phyloP scores from a whole-genome alignment of 331 rosid species.

The Acacia concinna region DNA sequence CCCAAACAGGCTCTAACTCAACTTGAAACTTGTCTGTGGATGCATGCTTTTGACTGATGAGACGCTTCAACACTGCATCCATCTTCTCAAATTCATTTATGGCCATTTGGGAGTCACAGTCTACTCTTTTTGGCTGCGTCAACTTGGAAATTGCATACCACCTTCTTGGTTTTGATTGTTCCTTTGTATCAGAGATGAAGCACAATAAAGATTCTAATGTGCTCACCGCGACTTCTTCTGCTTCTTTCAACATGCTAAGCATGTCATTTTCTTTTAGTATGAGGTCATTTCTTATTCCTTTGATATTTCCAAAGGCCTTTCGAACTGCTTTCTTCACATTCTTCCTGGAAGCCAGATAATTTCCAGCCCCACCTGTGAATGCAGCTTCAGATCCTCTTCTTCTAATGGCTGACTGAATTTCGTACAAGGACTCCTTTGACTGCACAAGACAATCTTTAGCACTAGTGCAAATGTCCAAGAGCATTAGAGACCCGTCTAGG shows the following conservation, averaged over 20 bases:
- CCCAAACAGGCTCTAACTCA: too few relatives aligned
- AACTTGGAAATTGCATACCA: too few relatives aligned
- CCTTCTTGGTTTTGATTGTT: background rate
- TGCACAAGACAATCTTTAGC: constrained; percentile 38
- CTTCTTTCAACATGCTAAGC: constrained; percentile 34
- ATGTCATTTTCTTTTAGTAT: background rate
- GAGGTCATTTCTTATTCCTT: constrained; percentile 25
- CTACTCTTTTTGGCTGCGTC: background rate
- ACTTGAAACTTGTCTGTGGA: too few relatives aligned
- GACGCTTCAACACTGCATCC: background rate
- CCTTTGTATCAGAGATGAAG: constrained; percentile 26
- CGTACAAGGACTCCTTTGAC: constrained; percentile 36
- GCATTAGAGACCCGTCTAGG: constrained; percentile 41
- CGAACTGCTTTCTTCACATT: constrained; percentile 11
- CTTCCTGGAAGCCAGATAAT: constrained; percentile 30
- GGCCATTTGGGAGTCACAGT: background rate
- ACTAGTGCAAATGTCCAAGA: constrained; percentile 39
- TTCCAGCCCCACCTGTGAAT: background rate
- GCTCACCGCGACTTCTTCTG: constrained; percentile 35
- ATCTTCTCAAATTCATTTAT: background rate
- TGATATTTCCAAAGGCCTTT: constrained; percentile 19
- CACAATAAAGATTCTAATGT: constrained; percentile 38
- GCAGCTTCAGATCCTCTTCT: background rate
- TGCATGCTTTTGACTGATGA: background rate
- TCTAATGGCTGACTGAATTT: constrained; percentile 27